Percentiles rank a stretch among this genome's conserved stretches.
Conservation (phyloP, 306 rosid species). For the Urtica urens region DNA sequence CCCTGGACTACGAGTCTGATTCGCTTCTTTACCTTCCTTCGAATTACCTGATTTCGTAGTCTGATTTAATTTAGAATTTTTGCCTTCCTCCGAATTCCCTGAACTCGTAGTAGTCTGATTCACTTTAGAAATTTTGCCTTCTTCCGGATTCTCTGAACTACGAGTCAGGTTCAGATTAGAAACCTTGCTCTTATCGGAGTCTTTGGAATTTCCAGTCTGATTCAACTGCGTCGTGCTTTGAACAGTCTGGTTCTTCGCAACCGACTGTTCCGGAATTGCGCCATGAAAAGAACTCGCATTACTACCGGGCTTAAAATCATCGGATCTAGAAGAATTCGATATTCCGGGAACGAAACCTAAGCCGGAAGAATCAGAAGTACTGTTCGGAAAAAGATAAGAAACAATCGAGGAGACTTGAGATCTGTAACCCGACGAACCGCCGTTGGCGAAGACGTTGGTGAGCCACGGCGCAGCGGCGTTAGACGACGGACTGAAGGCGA, state of each 20-base stretch:
- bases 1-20: neutral
- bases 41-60: slow-evolving; percentile 2
- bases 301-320: too few relatives aligned
- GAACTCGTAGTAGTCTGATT: neutral
- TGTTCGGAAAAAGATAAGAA: slow-evolving; percentile 43
- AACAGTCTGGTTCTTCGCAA: slow-evolving; percentile 20
- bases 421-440: slow-evolving; percentile 14
- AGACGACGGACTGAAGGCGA: slow-evolving; percentile 53
- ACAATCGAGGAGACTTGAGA: slow-evolving; percentile 40
- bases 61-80: neutral
- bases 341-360: neutral
- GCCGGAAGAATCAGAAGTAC: slow-evolving; percentile 30
- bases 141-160: neutral
- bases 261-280: slow-evolving; percentile 5
- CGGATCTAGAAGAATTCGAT: slow-evolving; percentile 44
- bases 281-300: slow-evolving; percentile 13
- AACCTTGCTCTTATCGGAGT: too few relatives aligned
- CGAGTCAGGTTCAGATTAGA: neutral
- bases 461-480: slow-evolving; percentile 53
- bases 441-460: slow-evolving; percentile 30
- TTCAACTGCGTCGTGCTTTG: neutral
- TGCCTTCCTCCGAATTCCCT: neutral
- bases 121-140: neutral
- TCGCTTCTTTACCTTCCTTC: slow-evolving; percentile 8
- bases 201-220: too few relatives aligned